These are phyloP conservation scores for Hanseniaspora hatyaiensis DNA, from an alignment of 805 yeast species.

Conservation along the genomic window DNA sequence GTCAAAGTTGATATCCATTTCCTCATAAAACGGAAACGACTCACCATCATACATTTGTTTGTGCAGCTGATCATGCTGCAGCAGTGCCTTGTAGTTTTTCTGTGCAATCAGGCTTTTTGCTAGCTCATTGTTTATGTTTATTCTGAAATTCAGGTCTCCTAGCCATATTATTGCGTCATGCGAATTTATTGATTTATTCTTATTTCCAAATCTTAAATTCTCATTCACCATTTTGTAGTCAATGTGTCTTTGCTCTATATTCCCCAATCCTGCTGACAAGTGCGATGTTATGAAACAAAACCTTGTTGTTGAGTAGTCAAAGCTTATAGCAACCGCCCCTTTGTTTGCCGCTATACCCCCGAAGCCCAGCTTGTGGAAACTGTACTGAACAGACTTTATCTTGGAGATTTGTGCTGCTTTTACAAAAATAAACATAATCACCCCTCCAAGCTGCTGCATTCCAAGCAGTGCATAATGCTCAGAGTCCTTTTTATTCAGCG, in stretches of 20 bases:
- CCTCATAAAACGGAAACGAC: slow-evolving; percentile 71
- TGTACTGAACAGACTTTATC: slow-evolving; percentile 54
- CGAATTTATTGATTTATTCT: slow-evolving; percentile 47
- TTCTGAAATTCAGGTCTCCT: slow-evolving; percentile 88
- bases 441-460: slow-evolving; percentile 79
- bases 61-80: slow-evolving; percentile 66
- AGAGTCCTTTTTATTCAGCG: slow-evolving; percentile 32
- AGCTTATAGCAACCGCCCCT: slow-evolving; percentile 67
- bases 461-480: slow-evolving; percentile 47
- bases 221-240: slow-evolving; percentile 71
- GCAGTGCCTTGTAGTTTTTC: slow-evolving; percentile 40
- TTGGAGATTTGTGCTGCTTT: slow-evolving; percentile 41
- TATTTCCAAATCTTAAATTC: slow-evolving; percentile 50
- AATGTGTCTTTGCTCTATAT: slow-evolving; percentile 70
- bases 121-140: slow-evolving; percentile 56
- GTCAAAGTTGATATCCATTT: slow-evolving; percentile 63
- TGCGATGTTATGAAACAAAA: slow-evolving; percentile 77
- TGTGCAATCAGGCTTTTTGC: slow-evolving; percentile 47
- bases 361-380: slow-evolving; percentile 79
- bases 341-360: slow-evolving; percentile 81
- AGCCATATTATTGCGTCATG: slow-evolving; percentile 80
- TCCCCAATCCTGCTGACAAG: slow-evolving; percentile 83
- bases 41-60: slow-evolving; percentile 65
- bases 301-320: slow-evolving; percentile 52
- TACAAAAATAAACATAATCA: slow-evolving; percentile 58